Percentiles rank a stretch among this genome's conserved stretches.
Conservation (phyloP, 1,139 yeast genomes). For the Sugiyamaella sp. region DNA sequence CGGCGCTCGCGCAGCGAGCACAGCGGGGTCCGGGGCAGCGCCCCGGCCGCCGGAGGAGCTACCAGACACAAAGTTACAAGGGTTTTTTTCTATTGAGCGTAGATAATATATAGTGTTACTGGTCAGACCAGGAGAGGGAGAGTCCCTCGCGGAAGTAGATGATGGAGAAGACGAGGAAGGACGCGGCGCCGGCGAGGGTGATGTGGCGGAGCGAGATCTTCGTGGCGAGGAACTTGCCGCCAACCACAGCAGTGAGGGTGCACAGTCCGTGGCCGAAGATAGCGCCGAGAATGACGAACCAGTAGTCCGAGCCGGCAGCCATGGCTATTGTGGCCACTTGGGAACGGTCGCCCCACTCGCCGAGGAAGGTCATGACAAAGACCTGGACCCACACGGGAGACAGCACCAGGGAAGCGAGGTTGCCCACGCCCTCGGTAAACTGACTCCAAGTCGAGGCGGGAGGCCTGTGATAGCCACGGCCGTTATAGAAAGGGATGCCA, state of each 20-base stretch:
- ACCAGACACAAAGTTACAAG: not conserved
- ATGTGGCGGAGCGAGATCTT: constrained; percentile 90
- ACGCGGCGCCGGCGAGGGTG: constrained; percentile 85
- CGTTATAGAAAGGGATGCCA: constrained; percentile 34
- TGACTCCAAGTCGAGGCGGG: constrained; percentile 29
- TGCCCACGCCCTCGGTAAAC: constrained; percentile 46
- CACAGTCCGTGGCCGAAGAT: constrained; percentile 89
- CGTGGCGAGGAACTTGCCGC: constrained; percentile 88
- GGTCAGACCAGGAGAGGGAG: constrained; percentile 20
- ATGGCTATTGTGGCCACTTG: constrained; percentile 97
- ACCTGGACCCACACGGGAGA: constrained; percentile 95
- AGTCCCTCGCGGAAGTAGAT: constrained; percentile 56
- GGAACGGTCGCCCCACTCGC: constrained; percentile 99
- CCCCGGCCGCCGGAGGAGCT: not conserved
- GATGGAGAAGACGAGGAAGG: constrained; percentile 80
- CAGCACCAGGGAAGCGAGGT: constrained; percentile 63
- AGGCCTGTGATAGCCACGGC: constrained; percentile 28
- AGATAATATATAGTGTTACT: constrained; percentile 5
- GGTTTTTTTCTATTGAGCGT: not conserved
- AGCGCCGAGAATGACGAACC: constrained; percentile 89
- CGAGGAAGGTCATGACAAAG: constrained; percentile 92
- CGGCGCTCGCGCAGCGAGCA: not conserved
- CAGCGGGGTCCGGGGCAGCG: not conserved
- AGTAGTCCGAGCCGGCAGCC: constrained; percentile 96
- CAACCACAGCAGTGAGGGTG: constrained; percentile 88